A percentile compares a stretch with the other conserved stretches of the same genome.
Conservation (phyloP, 495 filamentous ascomycete species). For the Haplographium delicatum region DNA sequence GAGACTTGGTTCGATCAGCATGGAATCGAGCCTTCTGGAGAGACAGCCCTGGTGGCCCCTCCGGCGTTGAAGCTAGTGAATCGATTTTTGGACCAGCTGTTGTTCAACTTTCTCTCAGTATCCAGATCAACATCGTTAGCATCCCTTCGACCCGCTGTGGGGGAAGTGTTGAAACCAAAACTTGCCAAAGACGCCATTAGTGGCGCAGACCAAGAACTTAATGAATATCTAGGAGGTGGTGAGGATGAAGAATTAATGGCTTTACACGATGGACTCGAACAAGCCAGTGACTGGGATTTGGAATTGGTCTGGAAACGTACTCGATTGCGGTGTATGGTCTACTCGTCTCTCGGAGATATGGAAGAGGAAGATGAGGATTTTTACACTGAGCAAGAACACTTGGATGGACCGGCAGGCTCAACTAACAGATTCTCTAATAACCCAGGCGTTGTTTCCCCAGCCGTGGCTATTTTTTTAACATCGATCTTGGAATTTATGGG, state of each 20-base stretch:
- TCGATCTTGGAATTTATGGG: constrained; percentile 92
- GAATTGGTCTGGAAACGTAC: constrained; percentile 88
- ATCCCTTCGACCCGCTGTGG: constrained; percentile 73
- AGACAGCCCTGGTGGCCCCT: constrained; percentile 68
- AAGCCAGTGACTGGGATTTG: constrained; percentile 68
- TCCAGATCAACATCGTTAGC: constrained; percentile 78
- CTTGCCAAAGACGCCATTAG: constrained; percentile 83
- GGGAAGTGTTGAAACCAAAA: constrained; percentile 81
- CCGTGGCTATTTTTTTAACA: constrained; percentile 92
- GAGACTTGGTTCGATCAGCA: constrained; percentile 60
- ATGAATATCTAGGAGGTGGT: constrained; percentile 75
- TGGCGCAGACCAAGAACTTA: constrained; percentile 85
- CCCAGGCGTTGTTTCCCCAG: constrained; percentile 72
- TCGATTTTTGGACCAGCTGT: constrained; percentile 85
- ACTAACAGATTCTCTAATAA: constrained; percentile 41
- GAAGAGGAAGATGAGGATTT: constrained; percentile 96
- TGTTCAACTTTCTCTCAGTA: constrained; percentile 78
- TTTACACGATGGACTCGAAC: constrained; percentile 46
- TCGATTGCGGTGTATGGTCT: constrained; percentile 93
- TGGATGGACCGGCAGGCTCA: constrained; percentile 43
- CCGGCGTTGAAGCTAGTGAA: constrained; percentile 79
- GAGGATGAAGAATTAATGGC: constrained; percentile 64
- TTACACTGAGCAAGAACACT: constrained; percentile 66
- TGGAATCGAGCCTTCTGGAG: constrained; percentile 55
- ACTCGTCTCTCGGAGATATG: constrained; percentile 92